Conservation (phyloP, 257 asterid genomes). For the Penstemon barbatus region DNA sequence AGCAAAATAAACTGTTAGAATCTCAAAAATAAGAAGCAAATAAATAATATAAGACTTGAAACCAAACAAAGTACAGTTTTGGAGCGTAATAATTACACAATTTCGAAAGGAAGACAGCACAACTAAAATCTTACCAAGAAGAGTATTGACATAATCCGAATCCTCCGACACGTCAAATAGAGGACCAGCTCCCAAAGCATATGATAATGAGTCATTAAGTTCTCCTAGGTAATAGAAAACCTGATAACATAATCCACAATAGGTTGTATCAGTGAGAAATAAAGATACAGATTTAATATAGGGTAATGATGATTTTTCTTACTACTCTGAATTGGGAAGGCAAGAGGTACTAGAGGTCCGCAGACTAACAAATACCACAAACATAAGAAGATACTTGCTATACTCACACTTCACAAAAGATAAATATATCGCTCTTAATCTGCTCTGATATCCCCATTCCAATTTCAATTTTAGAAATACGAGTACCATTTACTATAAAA, state of each 20-base stretch:
- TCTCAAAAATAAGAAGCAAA: conserved; percentile 1
- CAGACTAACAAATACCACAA: not conserved
- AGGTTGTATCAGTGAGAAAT: not conserved
- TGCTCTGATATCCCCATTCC: not conserved
- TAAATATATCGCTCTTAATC: not conserved
- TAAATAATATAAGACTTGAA: not conserved
- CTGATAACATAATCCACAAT: conserved; percentile 37
- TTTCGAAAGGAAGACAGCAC: conserved; percentile 5
- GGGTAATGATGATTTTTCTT: not conserved
- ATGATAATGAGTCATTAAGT: conserved; percentile 74
- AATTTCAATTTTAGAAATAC: not conserved
- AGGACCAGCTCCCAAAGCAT: conserved; percentile 95
- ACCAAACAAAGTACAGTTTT: conserved; percentile 12
- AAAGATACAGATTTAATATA: not conserved
- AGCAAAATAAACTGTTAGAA: not conserved
- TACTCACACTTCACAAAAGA: not conserved
- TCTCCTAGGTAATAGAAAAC: conserved; percentile 91
- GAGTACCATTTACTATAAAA: not conserved
- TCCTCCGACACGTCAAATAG: conserved; percentile 83
- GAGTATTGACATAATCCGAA: conserved; percentile 84
- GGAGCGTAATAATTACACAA: not conserved
- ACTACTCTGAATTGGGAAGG: too few relatives aligned
- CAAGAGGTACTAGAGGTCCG: not conserved
- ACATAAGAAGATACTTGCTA: not conserved
- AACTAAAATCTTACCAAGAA: conserved; percentile 57